Percentiles rank a stretch among this genome's conserved stretches.
phyloP scores from a whole-genome alignment of 441 rosid genomes.

The Omphalea diandra region DNA sequence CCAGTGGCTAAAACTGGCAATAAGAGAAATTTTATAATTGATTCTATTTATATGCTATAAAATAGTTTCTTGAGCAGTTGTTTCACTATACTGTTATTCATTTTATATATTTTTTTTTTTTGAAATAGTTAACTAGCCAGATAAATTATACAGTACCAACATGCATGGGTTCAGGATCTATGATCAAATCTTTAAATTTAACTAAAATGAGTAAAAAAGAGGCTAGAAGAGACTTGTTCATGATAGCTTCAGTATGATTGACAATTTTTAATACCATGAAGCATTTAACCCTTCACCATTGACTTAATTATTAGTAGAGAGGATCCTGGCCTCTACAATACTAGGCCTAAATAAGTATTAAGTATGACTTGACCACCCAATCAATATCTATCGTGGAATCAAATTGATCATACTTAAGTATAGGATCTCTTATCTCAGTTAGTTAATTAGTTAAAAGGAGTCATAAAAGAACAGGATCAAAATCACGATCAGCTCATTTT shows the following conservation, averaged over 20 bases:
- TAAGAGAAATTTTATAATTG: neutral
- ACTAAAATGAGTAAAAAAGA: neutral
- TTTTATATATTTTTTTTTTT: too few species aligned
- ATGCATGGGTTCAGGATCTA: neutral
- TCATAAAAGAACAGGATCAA: too few species aligned
- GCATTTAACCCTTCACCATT: neutral
- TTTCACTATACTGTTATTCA: too few species aligned
- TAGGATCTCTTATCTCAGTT: too few species aligned
- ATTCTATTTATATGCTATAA: neutral
- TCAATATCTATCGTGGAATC: too few species aligned
- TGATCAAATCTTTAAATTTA: neutral
- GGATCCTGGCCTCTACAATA: neutral
- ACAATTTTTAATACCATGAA: neutral
- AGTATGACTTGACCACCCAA: too few species aligned
- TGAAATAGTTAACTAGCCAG: conserved; percentile 2
- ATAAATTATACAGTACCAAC: neutral
- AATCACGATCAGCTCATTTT: conserved; percentile 2
- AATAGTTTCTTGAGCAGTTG: neutral
- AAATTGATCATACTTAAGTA: too few species aligned
- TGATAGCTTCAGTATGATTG: neutral
- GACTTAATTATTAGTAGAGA: neutral
- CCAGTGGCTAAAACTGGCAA: neutral
- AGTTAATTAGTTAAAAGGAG: too few species aligned
- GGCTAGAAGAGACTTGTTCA: neutral
- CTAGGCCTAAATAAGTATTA: neutral